These are phyloP conservation scores for Rhizoctonia solani DNA, from an alignment of 1,284 basidiomycete genomes.

Conservation along the genomic window DNA sequence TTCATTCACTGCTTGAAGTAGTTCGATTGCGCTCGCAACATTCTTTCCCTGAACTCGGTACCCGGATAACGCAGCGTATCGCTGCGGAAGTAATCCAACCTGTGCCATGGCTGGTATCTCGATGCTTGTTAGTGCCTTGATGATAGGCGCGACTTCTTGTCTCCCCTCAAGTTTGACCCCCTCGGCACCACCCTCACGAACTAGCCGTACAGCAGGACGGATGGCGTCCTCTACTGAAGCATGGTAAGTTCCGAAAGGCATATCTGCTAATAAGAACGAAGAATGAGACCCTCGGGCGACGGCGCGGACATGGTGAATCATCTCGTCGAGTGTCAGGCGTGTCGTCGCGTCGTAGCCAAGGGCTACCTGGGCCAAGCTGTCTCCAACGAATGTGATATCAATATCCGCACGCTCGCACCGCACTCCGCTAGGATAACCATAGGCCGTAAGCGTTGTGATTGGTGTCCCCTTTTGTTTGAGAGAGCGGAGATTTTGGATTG, in stretches of 20 bases:
- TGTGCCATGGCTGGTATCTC: conserved; percentile 97
- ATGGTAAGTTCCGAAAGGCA: conserved; percentile 93
- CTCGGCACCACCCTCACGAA: conserved; percentile 84
- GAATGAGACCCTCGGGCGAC: conserved; percentile 78
- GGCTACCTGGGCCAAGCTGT: conserved; percentile 92
- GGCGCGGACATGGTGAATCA: conserved; percentile 87
- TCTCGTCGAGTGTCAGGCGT: conserved; percentile 83
- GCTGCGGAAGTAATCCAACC: conserved; percentile 90
- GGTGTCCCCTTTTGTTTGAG: conserved; percentile 65
- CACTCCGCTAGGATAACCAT: conserved; percentile 84
- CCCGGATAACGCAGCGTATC: conserved; percentile 80
- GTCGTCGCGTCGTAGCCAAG: conserved; percentile 85
- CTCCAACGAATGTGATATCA: conserved; percentile 82
- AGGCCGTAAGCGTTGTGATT: conserved; percentile 90
- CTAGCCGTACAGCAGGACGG: conserved; percentile 72
- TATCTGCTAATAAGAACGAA: conserved; percentile 88
- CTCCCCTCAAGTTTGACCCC: conserved; percentile 95
- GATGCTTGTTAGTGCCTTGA: conserved; percentile 70
- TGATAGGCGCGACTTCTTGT: conserved; percentile 71
- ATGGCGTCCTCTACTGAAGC: conserved; percentile 68
- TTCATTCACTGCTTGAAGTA: conserved; percentile 68
- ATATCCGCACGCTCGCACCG: conserved; percentile 63
- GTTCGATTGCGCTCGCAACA: conserved; percentile 61
- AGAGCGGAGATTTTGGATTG: conserved; percentile 71
- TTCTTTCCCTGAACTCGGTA: conserved; percentile 88